These are phyloP conservation scores for Colletotrichum karsti DNA, from an alignment of 2,329 filamentous ascomycete species.

Conservation along the genomic window DNA sequence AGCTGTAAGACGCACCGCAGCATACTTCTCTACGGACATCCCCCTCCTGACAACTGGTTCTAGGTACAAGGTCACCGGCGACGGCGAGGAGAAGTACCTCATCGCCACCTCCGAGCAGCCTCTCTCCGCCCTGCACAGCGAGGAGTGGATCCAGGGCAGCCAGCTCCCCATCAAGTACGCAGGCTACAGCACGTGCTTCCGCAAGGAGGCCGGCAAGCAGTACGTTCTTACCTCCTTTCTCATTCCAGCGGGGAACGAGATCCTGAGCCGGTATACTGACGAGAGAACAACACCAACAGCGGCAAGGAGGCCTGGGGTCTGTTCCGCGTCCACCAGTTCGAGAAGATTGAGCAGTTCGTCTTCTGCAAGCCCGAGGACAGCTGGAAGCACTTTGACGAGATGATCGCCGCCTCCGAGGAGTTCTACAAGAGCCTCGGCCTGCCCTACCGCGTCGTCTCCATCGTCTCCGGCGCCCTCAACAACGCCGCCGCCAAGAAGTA, in stretches of 20 bases:
- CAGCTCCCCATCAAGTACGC: conserved; percentile 93
- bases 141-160: conserved; percentile 88
- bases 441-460: conserved; percentile 90
- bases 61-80: conserved; percentile 89
- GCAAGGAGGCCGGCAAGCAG: conserved; percentile 89
- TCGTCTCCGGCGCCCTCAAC: conserved; percentile 88
- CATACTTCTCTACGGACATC: too few species aligned
- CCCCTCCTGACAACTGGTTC: neutral
- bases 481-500: conserved; percentile 88
- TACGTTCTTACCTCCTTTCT: conserved; percentile 51
- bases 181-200: conserved; percentile 94
- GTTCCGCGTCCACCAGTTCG: conserved; percentile 97
- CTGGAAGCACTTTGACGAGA: conserved; percentile 92
- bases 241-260: too few species aligned
- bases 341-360: conserved; percentile 88
- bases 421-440: conserved; percentile 93
- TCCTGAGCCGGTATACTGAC: too few species aligned
- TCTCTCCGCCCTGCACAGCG: conserved; percentile 89
- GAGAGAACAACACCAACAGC: neutral
- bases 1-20: conserved; percentile 58
- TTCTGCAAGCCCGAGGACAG: conserved; percentile 87
- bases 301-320: conserved; percentile 96
- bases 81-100: conserved; percentile 85
- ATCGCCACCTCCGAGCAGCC: conserved; percentile 86
- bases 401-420: conserved; percentile 91